Conservation (phyloP, 495 filamentous ascomycete genomes). For the Cudoniella acicularis region DNA sequence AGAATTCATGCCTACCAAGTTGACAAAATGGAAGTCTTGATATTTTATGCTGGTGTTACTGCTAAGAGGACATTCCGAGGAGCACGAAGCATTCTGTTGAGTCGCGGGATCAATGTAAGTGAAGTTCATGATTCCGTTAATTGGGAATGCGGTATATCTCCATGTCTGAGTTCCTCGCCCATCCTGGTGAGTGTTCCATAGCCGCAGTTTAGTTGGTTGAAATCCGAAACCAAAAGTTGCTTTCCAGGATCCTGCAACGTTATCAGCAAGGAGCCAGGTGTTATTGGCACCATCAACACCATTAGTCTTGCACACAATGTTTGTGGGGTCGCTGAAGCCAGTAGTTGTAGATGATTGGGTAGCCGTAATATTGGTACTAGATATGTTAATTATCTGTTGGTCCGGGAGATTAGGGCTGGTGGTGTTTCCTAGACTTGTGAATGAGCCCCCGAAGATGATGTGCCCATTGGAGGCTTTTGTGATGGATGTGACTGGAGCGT, state of each 20-base stretch:
- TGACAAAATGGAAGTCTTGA: constrained; percentile 91
- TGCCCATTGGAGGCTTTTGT: constrained; percentile 72
- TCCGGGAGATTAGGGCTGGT: constrained; percentile 51
- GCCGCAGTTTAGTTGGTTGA: constrained; percentile 75
- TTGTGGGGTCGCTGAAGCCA: constrained; percentile 74
- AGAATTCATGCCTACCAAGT: constrained; percentile 80
- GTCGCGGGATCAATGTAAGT: constrained; percentile 78
- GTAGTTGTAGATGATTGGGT: constrained; percentile 52
- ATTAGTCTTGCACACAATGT: constrained; percentile 77
- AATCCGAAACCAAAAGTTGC: constrained; percentile 81
- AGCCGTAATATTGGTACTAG: constrained; percentile 67
- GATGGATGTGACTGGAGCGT: constrained; percentile 88
- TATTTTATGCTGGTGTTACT: constrained; percentile 56
- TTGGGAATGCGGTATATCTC: constrained; percentile 74
- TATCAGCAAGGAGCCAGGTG: constrained; percentile 83
- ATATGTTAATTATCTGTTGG: constrained; percentile 81
- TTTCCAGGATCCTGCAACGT: constrained; percentile 76
- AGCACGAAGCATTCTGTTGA: constrained; percentile 62
- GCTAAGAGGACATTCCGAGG: constrained; percentile 75
- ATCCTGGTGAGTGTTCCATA: constrained; percentile 86
- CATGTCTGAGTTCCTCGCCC: constrained; percentile 85
- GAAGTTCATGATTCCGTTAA: constrained; percentile 94
- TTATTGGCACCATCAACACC: constrained; percentile 60
- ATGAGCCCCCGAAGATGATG: constrained; percentile 89
- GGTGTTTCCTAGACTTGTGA: constrained; percentile 84